Conservation (phyloP, 495 filamentous ascomycete species). For the Penicillium angulare region DNA sequence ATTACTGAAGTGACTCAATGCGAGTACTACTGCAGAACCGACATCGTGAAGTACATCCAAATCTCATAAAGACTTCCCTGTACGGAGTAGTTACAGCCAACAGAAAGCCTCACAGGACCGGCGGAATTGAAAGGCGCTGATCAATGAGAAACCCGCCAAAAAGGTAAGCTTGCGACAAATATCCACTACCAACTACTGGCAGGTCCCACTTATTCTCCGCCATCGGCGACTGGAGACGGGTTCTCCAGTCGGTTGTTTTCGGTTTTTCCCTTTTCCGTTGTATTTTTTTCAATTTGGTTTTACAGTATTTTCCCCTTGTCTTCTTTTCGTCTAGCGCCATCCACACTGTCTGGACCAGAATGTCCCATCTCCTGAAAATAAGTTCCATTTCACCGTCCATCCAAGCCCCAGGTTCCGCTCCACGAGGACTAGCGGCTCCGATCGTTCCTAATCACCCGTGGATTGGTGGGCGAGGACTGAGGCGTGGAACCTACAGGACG, state of each 20-base stretch:
- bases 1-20: too few species aligned
- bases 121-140: background rate
- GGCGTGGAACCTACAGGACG: background rate
- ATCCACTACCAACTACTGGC: constrained; percentile 7
- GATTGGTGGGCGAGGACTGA: background rate
- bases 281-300: too few species aligned
- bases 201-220: constrained; percentile 18
- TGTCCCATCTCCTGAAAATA: background rate
- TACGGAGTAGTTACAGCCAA: too few species aligned
- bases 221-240: constrained; percentile 13
- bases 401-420: background rate
- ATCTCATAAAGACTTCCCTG: too few species aligned
- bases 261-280: background rate
- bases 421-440: constrained; percentile 7
- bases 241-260: background rate
- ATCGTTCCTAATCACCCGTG: constrained; percentile 3
- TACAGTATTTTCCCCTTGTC: background rate
- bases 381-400: background rate
- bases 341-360: background rate
- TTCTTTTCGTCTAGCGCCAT: too few species aligned
- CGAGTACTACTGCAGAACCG: too few species aligned
- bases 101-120: too few species aligned
- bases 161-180: constrained; percentile 12
- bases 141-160: constrained; percentile 1
- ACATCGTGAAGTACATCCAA: too few species aligned